Evolutionary conservation across 2,329 filamentous ascomycete species (phyloP).

Genomic region (Malbranchea zuffiana): DNA sequence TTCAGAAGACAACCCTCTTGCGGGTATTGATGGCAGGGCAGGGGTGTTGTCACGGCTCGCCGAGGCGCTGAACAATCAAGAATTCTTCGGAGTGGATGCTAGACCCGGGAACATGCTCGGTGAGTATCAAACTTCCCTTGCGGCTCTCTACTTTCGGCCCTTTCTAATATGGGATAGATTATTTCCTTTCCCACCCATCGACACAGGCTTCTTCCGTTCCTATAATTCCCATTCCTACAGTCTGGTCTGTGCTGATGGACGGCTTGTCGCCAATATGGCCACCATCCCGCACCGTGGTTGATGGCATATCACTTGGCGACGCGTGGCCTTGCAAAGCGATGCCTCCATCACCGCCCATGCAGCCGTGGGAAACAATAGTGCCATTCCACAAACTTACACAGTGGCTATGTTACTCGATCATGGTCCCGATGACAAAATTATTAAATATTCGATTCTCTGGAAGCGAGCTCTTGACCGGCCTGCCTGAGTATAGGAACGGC

Average conservation of each 20-base stretch:
- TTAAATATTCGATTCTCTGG: slow-evolving; percentile 73
- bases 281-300: slow-evolving; percentile 69
- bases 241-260: slow-evolving; percentile 86
- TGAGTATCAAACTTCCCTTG: slow-evolving; percentile 35
- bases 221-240: slow-evolving; percentile 71
- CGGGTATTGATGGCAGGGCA: slow-evolving; percentile 74
- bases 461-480: slow-evolving; percentile 68
- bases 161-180: slow-evolving; percentile 47
- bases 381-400: slow-evolving; percentile 92
- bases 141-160: slow-evolving; percentile 5
- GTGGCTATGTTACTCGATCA: slow-evolving; percentile 88
- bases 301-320: slow-evolving; percentile 78
- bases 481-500: slow-evolving; percentile 88
- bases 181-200: slow-evolving; percentile 81
- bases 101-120: slow-evolving; percentile 91
- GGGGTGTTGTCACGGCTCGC: slow-evolving; percentile 65
- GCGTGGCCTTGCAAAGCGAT: slow-evolving; percentile 85
- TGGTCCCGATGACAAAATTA: slow-evolving; percentile 77
- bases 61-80: slow-evolving; percentile 64
- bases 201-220: slow-evolving; percentile 82
- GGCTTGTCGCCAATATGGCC: slow-evolving; percentile 85
- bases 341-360: slow-evolving; percentile 53
- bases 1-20: slow-evolving; percentile 64
- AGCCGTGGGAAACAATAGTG: slow-evolving; percentile 68
- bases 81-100: slow-evolving; percentile 73